These are phyloP conservation scores for Ilex aquifolium DNA, from an alignment of 257 asterid species.

Conservation along the genomic window DNA sequence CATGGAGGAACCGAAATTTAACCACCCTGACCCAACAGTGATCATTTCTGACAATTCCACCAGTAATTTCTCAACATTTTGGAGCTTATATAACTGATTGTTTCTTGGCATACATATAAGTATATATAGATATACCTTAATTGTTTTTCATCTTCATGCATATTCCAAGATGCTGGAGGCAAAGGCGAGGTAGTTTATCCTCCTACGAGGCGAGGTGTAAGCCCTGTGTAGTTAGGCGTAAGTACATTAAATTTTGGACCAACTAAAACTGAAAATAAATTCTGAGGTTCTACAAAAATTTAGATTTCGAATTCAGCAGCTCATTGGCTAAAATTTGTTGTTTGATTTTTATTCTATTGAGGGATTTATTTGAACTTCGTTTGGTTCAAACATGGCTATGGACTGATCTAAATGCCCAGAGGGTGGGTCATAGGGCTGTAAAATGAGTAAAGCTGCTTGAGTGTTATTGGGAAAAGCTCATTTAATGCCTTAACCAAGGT, in stretches of 20 bases:
- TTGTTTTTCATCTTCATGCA: slow-evolving; percentile 42
- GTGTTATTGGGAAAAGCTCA: too few species aligned
- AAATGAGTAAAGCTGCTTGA: too few species aligned
- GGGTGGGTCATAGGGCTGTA: too few species aligned
- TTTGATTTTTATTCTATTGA: too few species aligned
- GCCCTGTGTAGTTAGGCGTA: slow-evolving; percentile 30
- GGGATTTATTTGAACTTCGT: too few species aligned
- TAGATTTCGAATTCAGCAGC: too few species aligned
- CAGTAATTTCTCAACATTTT: slow-evolving; percentile 44
- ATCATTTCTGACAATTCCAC: slow-evolving; percentile 51
- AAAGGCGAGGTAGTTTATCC: slow-evolving; percentile 54
- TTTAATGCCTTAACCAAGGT: too few species aligned
- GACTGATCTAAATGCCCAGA: too few species aligned
- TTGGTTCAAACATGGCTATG: too few species aligned
- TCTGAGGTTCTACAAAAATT: not conserved
- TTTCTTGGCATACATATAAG: not conserved
- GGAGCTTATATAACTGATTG: not conserved
- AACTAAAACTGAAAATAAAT: slow-evolving; percentile 7
- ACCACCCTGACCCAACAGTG: slow-evolving; percentile 71
- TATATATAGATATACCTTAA: slow-evolving; percentile 19
- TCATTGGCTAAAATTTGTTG: too few species aligned
- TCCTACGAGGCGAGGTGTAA: slow-evolving; percentile 46
- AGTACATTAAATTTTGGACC: slow-evolving; percentile 45
- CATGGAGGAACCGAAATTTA: slow-evolving; percentile 74
- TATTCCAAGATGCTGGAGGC: slow-evolving; percentile 84